phyloP scores from a whole-genome alignment of 2,329 filamentous ascomycete genomes.

The Leptographium galeiforme region DNA sequence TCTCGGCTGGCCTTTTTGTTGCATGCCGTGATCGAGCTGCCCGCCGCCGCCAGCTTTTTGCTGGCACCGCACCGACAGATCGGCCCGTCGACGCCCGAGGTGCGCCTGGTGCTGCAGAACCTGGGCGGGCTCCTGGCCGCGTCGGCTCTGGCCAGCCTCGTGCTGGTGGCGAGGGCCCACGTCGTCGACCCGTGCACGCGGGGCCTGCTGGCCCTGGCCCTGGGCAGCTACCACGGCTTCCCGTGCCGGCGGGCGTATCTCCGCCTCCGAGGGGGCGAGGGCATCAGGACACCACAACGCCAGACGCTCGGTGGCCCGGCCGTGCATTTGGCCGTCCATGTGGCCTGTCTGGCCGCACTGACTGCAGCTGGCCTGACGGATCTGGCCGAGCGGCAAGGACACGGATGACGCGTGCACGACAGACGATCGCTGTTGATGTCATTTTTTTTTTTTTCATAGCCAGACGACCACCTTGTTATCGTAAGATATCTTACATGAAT shows the following conservation, averaged over 20 bases:
- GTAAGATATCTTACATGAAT: no score
- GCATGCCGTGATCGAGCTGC: constrained; percentile 9
- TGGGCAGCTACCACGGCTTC: constrained; percentile 36
- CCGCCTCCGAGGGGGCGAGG: constrained; percentile 17
- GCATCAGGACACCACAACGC: constrained; percentile 7
- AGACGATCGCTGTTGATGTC: no score
- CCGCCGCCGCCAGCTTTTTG: constrained; percentile 33
- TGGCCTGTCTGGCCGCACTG: constrained; percentile 23
- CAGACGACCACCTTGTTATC: no score
- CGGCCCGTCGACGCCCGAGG: constrained; percentile 21
- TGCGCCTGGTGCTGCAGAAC: constrained; percentile 29
- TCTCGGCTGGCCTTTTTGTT: constrained; percentile 8
- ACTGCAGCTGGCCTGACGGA: constrained; percentile 12
- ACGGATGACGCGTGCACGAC: background rate
- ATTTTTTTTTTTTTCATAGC: no score
- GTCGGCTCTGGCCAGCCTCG: constrained; percentile 28
- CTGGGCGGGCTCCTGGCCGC: constrained; percentile 33
- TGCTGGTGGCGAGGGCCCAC: constrained; percentile 17
- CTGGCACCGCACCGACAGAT: constrained; percentile 28
- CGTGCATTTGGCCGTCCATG: constrained; percentile 31
- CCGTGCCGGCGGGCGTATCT: constrained; percentile 29
- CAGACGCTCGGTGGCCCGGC: constrained; percentile 29
- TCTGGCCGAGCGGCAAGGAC: background rate
- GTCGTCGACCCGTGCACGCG: constrained; percentile 9
- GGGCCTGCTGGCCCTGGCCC: constrained; percentile 22